Evolutionary conservation across 2,329 filamentous ascomycete species (phyloP), one percentile per base, ranked within the genome.

Genomic region (Trichothecium sympodiale): DNA sequence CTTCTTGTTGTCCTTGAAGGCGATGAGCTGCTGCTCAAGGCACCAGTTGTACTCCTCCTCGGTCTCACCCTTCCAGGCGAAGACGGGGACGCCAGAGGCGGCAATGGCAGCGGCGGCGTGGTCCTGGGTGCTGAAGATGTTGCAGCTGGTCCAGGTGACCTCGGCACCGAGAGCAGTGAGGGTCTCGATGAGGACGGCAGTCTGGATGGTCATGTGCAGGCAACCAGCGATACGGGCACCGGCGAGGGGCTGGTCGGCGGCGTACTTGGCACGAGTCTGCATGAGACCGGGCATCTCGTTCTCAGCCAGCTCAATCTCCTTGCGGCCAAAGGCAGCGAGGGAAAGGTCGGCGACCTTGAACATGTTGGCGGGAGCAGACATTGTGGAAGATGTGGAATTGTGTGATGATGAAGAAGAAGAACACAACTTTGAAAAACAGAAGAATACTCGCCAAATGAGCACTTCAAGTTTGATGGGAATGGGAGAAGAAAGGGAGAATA

Each of bases 31-130:
- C 77, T 98, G 91, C 76, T 96, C 89, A 57, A 96, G 73, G 69
- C 91, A 98, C 91, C 91, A 96, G 67, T 94, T 77, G 79, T 96
- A 98, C 74, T 96, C 91, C 71, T 96, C 91, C 70, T 98, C 91
- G 52, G 89, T 94, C 84, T 98, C 91, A 57, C 88, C 73, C 67
- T 78, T 79, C 74, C 75, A 78, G 62, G 75, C 74, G 47, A 77
- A 75, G 54, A 98, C 89, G 54, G 89, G 88, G 47, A 93, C 82
- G 62, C 89, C 91, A 37, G 79, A 72, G 39, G 89, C 91, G 51
- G 91, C 91, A 68, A 98, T 95, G 62, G 91, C 91, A 49, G 91
- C 88, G 37, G 91, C 91, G 54, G 91, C 91, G 69, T 96, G 89
- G 70, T 96, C 91, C 69, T 95, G 89, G 53, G 89, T 96, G 62